phyloP scores from a whole-genome alignment of 164 flowering plant genomes.

The Stephania cephalantha region DNA sequence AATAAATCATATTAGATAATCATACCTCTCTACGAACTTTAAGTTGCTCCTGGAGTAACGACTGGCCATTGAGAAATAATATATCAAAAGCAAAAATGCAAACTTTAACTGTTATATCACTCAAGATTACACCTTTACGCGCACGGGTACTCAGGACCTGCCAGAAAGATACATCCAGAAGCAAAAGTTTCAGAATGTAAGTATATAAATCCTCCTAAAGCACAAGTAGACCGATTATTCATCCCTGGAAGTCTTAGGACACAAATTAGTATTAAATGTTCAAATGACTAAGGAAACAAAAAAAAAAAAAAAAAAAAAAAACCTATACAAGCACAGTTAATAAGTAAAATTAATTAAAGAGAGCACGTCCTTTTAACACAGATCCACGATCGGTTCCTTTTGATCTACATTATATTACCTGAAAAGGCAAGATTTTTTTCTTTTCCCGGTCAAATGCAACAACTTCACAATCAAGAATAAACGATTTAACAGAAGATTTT shows the following conservation, averaged over 20 bases:
- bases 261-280: not conserved
- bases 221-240: not conserved
- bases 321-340: not conserved
- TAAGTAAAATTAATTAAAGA: not conserved
- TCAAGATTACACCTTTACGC: conserved; percentile 71
- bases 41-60: conserved; percentile 77
- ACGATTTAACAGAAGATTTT: conserved; percentile 61
- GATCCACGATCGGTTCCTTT: too few species aligned
- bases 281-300: not conserved
- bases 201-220: not conserved
- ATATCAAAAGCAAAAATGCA: conserved; percentile 93
- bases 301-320: not conserved
- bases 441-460: conserved; percentile 86
- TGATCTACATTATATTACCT: conserved; percentile 38
- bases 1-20: not conserved
- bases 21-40: conserved; percentile 77
- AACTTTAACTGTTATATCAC: conserved; percentile 80
- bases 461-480: conserved; percentile 92
- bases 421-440: conserved; percentile 78
- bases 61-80: conserved; percentile 72
- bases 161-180: conserved; percentile 9
- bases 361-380: too few species aligned
- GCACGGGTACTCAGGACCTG: conserved; percentile 88
- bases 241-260: not conserved
- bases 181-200: not conserved